These are phyloP conservation scores for Herpomyces periplanetae DNA, from an alignment of 2,329 filamentous ascomycete genomes.

Conservation along the genomic window DNA sequence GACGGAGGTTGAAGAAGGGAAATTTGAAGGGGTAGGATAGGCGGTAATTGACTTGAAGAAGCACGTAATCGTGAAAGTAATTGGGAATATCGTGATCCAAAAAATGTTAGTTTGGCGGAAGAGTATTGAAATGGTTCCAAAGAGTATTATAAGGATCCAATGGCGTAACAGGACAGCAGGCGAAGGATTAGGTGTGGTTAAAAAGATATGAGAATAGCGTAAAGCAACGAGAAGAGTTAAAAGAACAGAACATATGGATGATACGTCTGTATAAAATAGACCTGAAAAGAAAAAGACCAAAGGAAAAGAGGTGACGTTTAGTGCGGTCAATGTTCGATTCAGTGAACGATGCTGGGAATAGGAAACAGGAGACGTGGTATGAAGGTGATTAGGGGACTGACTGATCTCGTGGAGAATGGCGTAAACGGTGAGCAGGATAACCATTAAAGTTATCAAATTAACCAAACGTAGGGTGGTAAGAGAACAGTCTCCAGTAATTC, in stretches of 20 bases:
- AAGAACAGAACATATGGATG: slow-evolving; percentile 36
- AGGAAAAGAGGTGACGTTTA: slow-evolving; percentile 56
- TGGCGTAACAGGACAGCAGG: too few species aligned
- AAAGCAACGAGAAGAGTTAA: slow-evolving; percentile 18
- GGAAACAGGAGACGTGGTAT: slow-evolving; percentile 1
- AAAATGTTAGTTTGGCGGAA: slow-evolving; percentile 92
- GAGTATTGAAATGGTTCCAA: slow-evolving; percentile 23
- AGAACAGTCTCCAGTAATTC: slow-evolving; percentile 8
- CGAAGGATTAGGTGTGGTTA: too few species aligned
- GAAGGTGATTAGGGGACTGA: slow-evolving; percentile 4
- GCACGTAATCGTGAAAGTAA: slow-evolving; percentile 16
- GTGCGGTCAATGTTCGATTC: slow-evolving; percentile 15
- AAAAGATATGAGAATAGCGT: slow-evolving; percentile 6
- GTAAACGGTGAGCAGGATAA: slow-evolving; percentile 6
- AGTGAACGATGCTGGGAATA: slow-evolving; percentile 1
- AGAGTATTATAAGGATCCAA: slow-evolving; percentile 10
- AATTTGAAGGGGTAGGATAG: too few species aligned
- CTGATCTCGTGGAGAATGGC: slow-evolving; percentile 1
- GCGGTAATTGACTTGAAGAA: slow-evolving; percentile 12
- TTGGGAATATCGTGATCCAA: slow-evolving; percentile 49
- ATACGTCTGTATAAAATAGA: slow-evolving; percentile 72
- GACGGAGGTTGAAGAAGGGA: too few species aligned
- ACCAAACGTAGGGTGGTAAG: slow-evolving; percentile 7
- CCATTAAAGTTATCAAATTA: slow-evolving; percentile 8
- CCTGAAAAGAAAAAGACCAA: slow-evolving; percentile 82